These are phyloP conservation scores for Crithidia sp. DNA, from an alignment of 208 protist species.

Conservation along the genomic window DNA sequence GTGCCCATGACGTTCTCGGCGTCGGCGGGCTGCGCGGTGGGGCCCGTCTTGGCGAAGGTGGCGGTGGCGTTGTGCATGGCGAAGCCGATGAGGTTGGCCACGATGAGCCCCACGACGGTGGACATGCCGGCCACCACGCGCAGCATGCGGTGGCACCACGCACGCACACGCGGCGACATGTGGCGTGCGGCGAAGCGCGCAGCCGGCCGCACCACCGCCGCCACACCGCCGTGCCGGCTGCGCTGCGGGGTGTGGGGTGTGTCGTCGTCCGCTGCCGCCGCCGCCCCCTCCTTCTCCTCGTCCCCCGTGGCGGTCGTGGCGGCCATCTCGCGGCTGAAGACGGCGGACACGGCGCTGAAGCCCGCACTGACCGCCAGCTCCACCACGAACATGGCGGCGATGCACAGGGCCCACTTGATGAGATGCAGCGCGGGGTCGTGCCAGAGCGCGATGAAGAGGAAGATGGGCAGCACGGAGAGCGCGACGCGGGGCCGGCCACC, in stretches of 20 bases:
- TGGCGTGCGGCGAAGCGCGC: slow-evolving; percentile 18
- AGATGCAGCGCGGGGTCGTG: slow-evolving; percentile 86
- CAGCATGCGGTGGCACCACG: slow-evolving; percentile 23
- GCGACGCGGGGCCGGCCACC: slow-evolving; percentile 64
- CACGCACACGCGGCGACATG: slow-evolving; percentile 17
- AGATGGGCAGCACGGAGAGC: slow-evolving; percentile 86
- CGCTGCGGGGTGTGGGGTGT: neutral
- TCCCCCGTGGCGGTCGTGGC: neutral
- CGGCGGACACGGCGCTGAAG: slow-evolving; percentile 19
- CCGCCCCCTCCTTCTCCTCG: neutral
- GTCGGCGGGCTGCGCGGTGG: neutral
- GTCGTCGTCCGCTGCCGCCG: neutral
- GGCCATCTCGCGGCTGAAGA: slow-evolving; percentile 35
- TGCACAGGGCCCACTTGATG: slow-evolving; percentile 72
- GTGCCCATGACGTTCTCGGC: neutral
- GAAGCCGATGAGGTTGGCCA: slow-evolving; percentile 59
- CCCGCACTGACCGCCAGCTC: slow-evolving; percentile 52
- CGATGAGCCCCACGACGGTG: slow-evolving; percentile 47
- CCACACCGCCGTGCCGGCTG: neutral
- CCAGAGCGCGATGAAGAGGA: slow-evolving; percentile 95
- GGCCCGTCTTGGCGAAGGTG: neutral
- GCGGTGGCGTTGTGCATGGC: slow-evolving; percentile 15
- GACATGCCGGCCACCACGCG: slow-evolving; percentile 35
- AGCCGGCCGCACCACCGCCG: slow-evolving; percentile 10
- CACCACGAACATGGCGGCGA: slow-evolving; percentile 53